Conservation (phyloP, 768 basidiomycete genomes). For the Suillus bovinus region DNA sequence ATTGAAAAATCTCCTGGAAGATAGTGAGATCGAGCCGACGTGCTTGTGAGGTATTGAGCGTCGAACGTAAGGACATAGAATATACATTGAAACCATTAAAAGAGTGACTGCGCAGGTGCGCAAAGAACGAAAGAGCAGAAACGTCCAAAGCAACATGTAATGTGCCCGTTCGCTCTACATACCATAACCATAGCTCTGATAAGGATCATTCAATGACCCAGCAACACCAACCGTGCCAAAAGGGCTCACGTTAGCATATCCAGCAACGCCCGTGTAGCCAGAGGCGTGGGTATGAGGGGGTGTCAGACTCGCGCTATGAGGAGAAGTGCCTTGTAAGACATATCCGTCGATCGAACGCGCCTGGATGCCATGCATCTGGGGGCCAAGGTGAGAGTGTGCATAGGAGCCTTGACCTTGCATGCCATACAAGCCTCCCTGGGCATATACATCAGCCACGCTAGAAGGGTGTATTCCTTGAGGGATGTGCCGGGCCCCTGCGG, state of each 20-base stretch:
- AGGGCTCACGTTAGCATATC: constrained; percentile 54
- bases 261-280: constrained; percentile 58
- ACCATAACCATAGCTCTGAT: constrained; percentile 79
- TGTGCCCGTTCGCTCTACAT: constrained; percentile 53
- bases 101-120: constrained; percentile 22
- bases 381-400: constrained; percentile 54
- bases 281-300: constrained; percentile 55
- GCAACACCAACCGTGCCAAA: constrained; percentile 49
- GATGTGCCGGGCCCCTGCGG: constrained; percentile 55
- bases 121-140: constrained; percentile 13
- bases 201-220: constrained; percentile 67
- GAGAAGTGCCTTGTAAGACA: constrained; percentile 72
- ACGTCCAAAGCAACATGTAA: constrained; percentile 28
- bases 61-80: constrained; percentile 36
- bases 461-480: constrained; percentile 51
- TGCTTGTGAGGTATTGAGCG: constrained; percentile 32
- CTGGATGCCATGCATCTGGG: constrained; percentile 61
- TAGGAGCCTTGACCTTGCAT: constrained; percentile 58
- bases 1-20: constrained; percentile 34
- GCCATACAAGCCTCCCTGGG: constrained; percentile 62
- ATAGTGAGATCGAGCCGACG: constrained; percentile 41
- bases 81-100: constrained; percentile 41
- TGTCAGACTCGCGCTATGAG: constrained; percentile 62
- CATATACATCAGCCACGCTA: constrained; percentile 67
- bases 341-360: constrained; percentile 79